phyloP scores from a whole-genome alignment of 768 basidiomycete genomes.

The Clitopilus hobsonii region DNA sequence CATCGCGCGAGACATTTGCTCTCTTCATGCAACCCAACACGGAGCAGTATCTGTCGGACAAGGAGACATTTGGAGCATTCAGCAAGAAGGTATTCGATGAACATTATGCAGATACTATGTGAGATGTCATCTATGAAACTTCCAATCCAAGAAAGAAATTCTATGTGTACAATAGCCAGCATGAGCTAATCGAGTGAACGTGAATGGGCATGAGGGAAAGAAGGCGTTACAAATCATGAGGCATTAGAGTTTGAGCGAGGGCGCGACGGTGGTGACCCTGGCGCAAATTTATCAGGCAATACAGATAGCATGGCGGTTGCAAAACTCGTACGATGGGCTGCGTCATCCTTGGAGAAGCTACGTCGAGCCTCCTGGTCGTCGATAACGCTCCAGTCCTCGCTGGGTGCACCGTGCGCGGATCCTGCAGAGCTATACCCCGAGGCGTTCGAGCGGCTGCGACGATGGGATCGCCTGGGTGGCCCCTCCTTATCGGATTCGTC shows the following conservation, averaged over 20 bases:
- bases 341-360: constrained; percentile 33
- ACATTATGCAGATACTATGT: constrained; percentile 31
- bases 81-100: constrained; percentile 75
- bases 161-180: background rate
- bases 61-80: constrained; percentile 86
- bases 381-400: constrained; percentile 87
- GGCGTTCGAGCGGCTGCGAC: constrained; percentile 9
- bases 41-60: constrained; percentile 61
- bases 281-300: constrained; percentile 48
- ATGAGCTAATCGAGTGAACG: background rate
- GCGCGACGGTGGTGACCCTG: constrained; percentile 36
- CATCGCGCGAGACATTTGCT: constrained; percentile 85
- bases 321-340: constrained; percentile 59
- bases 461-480: background rate
- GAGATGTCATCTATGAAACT: constrained; percentile 20
- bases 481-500: constrained; percentile 26
- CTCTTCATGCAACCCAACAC: constrained; percentile 89
- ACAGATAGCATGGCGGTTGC: constrained; percentile 59
- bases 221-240: constrained; percentile 11
- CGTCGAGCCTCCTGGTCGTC: constrained; percentile 65
- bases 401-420: constrained; percentile 49
- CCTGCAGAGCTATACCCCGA: constrained; percentile 54
- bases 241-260: constrained; percentile 22
- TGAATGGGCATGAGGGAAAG: background rate
- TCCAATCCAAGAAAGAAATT: background rate